Evolutionary conservation across 768 basidiomycete genomes (phyloP), one percentile per base, ranked within the genome.

Genomic region (Gymnopilus dilepis): DNA sequence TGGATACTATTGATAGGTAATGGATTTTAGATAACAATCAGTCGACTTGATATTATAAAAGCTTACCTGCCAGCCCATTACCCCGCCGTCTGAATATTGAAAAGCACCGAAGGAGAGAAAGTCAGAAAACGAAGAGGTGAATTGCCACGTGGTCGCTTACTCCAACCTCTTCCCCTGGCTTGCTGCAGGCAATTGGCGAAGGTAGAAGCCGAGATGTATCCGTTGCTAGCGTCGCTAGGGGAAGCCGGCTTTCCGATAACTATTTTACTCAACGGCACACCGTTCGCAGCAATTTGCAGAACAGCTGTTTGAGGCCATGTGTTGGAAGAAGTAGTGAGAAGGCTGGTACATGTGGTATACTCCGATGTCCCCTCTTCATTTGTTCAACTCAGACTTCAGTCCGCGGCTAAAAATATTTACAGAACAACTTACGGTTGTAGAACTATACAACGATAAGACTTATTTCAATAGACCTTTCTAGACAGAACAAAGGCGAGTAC

Each of bases 161-260:
- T 82, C 91, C 91, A 92, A 28, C 89, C 90, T 60, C 81, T 60
- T n/a, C 64, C 67, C 65, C 85, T 83, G 0, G 88, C 91, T 71
- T 86, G 77, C 17, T 78, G 66, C 30, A 92, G 75, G 69, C 92
- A 93, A 2, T 73, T 71, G 0, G 86, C 82, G 19, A 93, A 77
- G 15, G 82, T 83, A 1, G 79, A 72, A 1, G 88, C 78, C 33
- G 74, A 76, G 65, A 93, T 86, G 74, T 83, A 91, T 6, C 88
- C 86, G 63, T 84, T 89, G 62, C 62, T 80, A 2, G 88, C 86
- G 56, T 86, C 84, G 7, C 74, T 66, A 0, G 78, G 58, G 12
- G 70, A 76, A 1, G 84, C 86, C 1, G 90, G 90, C 73, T 93
- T 93, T 4, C 90, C 90, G 67, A 93, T 89, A 62, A 92, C 85